Percentiles rank a stretch among this genome's conserved stretches.
Evolutionary conservation across 1,284 basidiomycete genomes (phyloP).

Genomic region (Vanrija humicola): DNA sequence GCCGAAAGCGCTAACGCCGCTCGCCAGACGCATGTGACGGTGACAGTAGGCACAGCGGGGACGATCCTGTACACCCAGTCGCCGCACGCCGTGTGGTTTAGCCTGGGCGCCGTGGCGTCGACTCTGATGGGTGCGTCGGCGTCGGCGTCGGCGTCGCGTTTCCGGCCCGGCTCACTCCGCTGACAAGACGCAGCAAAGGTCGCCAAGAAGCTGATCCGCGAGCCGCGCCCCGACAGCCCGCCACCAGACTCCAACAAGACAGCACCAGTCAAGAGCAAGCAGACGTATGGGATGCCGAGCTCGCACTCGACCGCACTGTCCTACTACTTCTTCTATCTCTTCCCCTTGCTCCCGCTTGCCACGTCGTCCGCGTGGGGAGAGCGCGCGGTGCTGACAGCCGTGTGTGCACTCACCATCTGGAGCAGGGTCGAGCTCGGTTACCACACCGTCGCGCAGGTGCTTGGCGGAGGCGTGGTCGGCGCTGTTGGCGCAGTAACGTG

Average conservation of each 20-base stretch:
- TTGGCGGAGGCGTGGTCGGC: conserved; percentile 63
- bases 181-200: conserved; percentile 57
- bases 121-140: conserved; percentile 47
- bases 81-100: conserved; percentile 65
- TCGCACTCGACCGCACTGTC: conserved; percentile 75
- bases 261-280: conserved; percentile 26
- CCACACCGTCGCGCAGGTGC: conserved; percentile 71
- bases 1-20: no score
- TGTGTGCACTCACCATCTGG: conserved; percentile 54
- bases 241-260: conserved; percentile 26
- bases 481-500: conserved; percentile 57
- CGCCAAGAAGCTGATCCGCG: conserved; percentile 63
- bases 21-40: conserved; percentile 51
- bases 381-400: not conserved
- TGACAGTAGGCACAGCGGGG: conserved; percentile 59
- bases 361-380: conserved; percentile 55
- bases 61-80: conserved; percentile 65
- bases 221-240: conserved; percentile 61
- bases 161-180: not conserved
- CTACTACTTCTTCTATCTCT: conserved; percentile 66
- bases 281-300: conserved; percentile 70
- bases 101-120: conserved; percentile 61
- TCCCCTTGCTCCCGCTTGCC: conserved; percentile 57
- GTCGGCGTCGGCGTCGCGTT: not conserved
- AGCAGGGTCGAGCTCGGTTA: conserved; percentile 76